A percentile compares a stretch with the other conserved stretches of the same genome.
Evolutionary conservation across 148 eudicot genomes (phyloP).

Genomic region (Silene uniflora): DNA sequence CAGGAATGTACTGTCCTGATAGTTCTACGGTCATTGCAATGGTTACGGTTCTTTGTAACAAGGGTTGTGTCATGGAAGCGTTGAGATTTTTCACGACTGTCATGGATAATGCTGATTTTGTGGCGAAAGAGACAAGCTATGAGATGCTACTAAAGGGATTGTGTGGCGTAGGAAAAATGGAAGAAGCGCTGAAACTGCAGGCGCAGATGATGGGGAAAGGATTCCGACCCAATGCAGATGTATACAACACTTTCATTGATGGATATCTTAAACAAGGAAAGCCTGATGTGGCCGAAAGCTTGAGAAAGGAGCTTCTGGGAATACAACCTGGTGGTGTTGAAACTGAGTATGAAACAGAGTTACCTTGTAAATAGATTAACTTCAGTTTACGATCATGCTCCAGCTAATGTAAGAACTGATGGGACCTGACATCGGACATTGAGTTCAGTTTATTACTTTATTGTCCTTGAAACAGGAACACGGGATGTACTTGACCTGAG

Average conservation of each 20-base stretch:
- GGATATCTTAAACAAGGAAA: slow-evolving; percentile 60
- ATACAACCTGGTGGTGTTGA: not conserved
- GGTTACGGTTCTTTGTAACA: slow-evolving; percentile 40
- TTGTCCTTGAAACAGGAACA: too few species aligned
- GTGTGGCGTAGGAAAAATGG: slow-evolving; percentile 52
- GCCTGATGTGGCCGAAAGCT: slow-evolving; percentile 36
- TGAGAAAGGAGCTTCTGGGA: slow-evolving; percentile 54
- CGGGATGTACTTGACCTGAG: not conserved
- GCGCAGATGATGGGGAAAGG: slow-evolving; percentile 81
- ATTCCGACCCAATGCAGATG: slow-evolving; percentile 43
- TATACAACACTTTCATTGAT: slow-evolving; percentile 54
- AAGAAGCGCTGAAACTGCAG: slow-evolving; percentile 62
- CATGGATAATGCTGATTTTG: slow-evolving; percentile 36
- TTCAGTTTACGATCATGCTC: not conserved
- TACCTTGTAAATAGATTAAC: too few species aligned
- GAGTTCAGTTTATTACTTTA: too few species aligned
- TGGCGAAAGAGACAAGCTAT: slow-evolving; percentile 44
- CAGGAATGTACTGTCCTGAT: slow-evolving; percentile 45
- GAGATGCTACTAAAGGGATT: slow-evolving; percentile 52
- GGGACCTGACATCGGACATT: too few species aligned
- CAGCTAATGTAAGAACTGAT: not conserved
- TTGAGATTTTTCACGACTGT: slow-evolving; percentile 41
- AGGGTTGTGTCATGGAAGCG: slow-evolving; percentile 39
- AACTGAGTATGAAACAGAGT: not conserved
- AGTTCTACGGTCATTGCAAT: slow-evolving; percentile 45